Percentiles rank a stretch among this genome's conserved stretches.
Conservation (phyloP, 2,329 filamentous ascomycete species). For the Corniculantispora saksenae region DNA sequence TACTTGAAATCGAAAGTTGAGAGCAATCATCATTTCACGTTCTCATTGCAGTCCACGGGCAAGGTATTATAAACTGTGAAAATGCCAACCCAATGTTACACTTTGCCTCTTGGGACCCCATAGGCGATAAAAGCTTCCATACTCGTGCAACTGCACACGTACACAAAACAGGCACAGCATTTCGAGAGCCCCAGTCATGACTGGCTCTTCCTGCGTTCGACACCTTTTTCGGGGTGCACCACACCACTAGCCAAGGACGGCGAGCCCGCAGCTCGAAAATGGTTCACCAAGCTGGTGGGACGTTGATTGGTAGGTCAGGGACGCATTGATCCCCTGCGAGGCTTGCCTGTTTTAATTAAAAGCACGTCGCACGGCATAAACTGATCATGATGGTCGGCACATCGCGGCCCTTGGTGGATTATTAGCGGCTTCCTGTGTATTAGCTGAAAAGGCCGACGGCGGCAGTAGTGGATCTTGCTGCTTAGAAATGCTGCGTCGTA, state of each 20-base stretch:
- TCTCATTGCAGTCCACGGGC: background rate
- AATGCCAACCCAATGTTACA: background rate
- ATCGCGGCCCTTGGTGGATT: background rate
- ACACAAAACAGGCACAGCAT: background rate
- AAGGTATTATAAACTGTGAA: background rate
- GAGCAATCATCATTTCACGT: background rate
- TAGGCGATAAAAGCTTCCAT: background rate
- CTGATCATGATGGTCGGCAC: background rate
- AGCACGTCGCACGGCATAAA: background rate
- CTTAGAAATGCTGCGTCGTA: constrained; percentile 13
- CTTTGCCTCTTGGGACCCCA: background rate
- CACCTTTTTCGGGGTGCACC: background rate
- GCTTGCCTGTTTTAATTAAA: background rate
- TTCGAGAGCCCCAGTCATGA: no score
- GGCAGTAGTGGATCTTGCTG: constrained; percentile 5
- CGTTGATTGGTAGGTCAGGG: background rate
- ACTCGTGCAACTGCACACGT: background rate
- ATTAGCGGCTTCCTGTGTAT: background rate
- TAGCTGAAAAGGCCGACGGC: background rate
- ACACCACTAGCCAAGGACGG: background rate
- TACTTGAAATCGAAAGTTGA: background rate
- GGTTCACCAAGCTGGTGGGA: background rate
- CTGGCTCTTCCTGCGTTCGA: background rate
- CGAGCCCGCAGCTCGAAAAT: background rate
- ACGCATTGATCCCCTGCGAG: background rate